Evolutionary conservation across 176 grass and related monocot genomes (phyloP).

Genomic region (Hsuehochloa calcarea): DNA sequence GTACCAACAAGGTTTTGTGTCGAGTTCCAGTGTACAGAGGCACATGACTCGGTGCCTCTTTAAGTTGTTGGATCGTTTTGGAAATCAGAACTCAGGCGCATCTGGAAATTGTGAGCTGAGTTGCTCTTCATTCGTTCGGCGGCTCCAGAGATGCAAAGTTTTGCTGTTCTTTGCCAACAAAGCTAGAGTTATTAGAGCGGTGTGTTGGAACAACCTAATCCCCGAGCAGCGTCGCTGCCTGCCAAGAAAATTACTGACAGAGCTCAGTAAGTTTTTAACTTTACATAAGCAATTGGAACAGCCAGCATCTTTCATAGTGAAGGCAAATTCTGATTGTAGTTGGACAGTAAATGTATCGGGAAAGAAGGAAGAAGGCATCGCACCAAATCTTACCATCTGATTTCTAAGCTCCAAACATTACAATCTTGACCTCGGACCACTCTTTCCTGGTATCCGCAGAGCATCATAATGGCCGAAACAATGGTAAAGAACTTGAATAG

Average conservation of each 20-base stretch:
- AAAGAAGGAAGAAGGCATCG: not conserved
- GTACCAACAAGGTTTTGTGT: not conserved
- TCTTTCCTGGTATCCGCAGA: slow-evolving; percentile 34
- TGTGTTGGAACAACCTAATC: not conserved
- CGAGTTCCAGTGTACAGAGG: not conserved
- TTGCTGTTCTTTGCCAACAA: not conserved
- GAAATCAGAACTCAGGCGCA: not conserved
- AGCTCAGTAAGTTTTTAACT: not conserved
- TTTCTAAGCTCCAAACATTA: slow-evolving; percentile 10
- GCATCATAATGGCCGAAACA: slow-evolving; percentile 80
- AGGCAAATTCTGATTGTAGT: not conserved
- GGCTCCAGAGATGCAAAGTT: not conserved
- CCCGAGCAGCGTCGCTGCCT: not conserved
- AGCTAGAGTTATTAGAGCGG: not conserved
- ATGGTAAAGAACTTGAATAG: slow-evolving; percentile 69
- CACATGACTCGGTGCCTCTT: too few species aligned
- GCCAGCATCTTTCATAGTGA: not conserved
- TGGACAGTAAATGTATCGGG: not conserved
- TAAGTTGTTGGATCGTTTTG: not conserved
- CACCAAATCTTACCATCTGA: not conserved
- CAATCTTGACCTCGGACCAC: slow-evolving; percentile 45
- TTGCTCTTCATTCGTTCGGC: not conserved
- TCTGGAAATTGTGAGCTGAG: not conserved
- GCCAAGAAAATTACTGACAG: not conserved
- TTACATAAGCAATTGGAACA: not conserved